phyloP scores from a whole-genome alignment of 495 filamentous ascomycete species.

The Penicillium verhagenii region DNA sequence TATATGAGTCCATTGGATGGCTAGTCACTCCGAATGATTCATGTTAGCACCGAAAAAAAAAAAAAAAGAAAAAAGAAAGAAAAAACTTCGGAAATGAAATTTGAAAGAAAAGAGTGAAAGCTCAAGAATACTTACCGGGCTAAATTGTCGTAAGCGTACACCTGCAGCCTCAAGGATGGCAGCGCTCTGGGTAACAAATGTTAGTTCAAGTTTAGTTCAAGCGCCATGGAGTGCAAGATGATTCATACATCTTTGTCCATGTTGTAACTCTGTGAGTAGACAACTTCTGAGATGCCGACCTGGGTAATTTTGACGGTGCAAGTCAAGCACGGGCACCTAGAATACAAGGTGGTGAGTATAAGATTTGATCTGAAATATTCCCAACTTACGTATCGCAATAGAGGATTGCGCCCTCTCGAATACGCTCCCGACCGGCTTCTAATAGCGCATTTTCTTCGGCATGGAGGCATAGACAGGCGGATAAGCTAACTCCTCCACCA shows the following conservation, averaged over 20 bases:
- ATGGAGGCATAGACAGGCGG: conserved; percentile 90
- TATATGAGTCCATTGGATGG: conserved; percentile 50
- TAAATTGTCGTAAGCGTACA: conserved; percentile 76
- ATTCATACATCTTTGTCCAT: conserved; percentile 66
- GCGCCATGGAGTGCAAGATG: too few relatives aligned
- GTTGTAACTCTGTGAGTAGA: conserved; percentile 88
- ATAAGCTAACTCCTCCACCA: conserved; percentile 68
- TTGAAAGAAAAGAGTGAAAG: not conserved
- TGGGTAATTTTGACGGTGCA: conserved; percentile 97
- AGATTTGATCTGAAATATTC: not conserved
- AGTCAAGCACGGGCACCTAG: conserved; percentile 89
- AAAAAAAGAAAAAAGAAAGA: too few relatives aligned
- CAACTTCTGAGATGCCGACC: conserved; percentile 91
- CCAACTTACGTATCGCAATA: conserved; percentile 81
- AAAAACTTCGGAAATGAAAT: too few relatives aligned
- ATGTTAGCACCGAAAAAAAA: not conserved
- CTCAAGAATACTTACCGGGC: conserved; percentile 61
- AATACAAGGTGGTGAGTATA: not conserved
- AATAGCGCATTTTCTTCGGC: conserved; percentile 96
- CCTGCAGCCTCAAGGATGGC: conserved; percentile 72
- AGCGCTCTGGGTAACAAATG: conserved; percentile 55
- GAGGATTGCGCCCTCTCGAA: conserved; percentile 72
- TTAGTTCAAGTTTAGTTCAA: conserved; percentile 19
- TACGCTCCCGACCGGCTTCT: conserved; percentile 88
- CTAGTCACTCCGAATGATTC: conserved; percentile 21